These are phyloP conservation scores for Penicillium crystallinum DNA, from an alignment of 495 filamentous ascomycete genomes.

Conservation along the genomic window DNA sequence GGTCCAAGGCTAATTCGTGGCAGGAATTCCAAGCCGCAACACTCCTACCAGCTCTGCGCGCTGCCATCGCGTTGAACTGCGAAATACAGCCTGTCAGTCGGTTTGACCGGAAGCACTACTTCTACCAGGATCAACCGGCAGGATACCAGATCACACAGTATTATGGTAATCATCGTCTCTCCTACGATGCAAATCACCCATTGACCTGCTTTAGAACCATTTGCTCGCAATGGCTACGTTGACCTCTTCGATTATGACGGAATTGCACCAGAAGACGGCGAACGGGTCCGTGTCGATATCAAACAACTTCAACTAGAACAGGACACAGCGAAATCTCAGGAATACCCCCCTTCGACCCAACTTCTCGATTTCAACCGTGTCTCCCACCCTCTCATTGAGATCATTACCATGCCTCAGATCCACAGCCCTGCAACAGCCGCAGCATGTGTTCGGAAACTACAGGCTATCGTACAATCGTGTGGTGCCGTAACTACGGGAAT, in stretches of 20 bases:
- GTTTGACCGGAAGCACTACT: slow-evolving; percentile 98
- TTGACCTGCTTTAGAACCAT: slow-evolving; percentile 53
- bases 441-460: slow-evolving; percentile 82
- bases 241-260: slow-evolving; percentile 71
- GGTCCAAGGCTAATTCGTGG: slow-evolving; percentile 5
- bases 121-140: slow-evolving; percentile 93
- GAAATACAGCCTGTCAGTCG: slow-evolving; percentile 65
- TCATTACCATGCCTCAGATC: slow-evolving; percentile 86
- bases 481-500: slow-evolving; percentile 83
- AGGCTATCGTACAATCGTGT: slow-evolving; percentile 70
- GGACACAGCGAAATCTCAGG: slow-evolving; percentile 91
- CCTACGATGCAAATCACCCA: background rate
- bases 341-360: slow-evolving; percentile 64
- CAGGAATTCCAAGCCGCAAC: slow-evolving; percentile 74
- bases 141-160: slow-evolving; percentile 99
- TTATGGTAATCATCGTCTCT: slow-evolving; percentile 48
- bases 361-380: slow-evolving; percentile 94
- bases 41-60: slow-evolving; percentile 81
- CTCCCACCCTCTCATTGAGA: slow-evolving; percentile 84
- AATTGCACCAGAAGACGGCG: slow-evolving; percentile 65
- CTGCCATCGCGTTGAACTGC: slow-evolving; percentile 80
- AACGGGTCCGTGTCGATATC: slow-evolving; percentile 66
- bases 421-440: slow-evolving; percentile 80
- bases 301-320: slow-evolving; percentile 96
- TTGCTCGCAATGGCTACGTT: slow-evolving; percentile 72